phyloP scores from a whole-genome alignment of 163 green algal genomes.

The Scenedesmus sp. region DNA sequence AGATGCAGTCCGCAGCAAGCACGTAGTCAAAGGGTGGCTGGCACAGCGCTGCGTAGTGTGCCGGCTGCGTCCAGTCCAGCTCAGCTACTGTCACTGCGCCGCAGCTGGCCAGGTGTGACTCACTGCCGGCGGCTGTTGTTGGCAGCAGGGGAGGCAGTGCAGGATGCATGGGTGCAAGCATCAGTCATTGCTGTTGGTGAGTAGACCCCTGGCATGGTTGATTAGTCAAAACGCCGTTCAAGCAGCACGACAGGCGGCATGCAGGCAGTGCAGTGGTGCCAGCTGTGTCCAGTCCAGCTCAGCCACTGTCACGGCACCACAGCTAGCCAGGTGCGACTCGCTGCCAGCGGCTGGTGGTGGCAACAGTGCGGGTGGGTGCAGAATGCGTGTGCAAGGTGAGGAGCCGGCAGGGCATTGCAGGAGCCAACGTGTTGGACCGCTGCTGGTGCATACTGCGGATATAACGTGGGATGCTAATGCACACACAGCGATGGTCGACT shows the following conservation, averaged over 20 bases:
- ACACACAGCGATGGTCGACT: neutral
- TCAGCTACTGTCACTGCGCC: conserved; percentile 54
- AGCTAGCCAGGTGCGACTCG: neutral
- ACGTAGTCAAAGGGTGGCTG: conserved; percentile 85
- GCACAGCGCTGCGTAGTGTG: conserved; percentile 21
- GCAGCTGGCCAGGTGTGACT: neutral
- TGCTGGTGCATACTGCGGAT: neutral
- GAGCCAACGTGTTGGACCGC: neutral
- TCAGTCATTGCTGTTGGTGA: too few relatives aligned
- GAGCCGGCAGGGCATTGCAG: neutral
- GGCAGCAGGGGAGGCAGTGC: neutral
- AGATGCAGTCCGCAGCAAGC: conserved; percentile 93
- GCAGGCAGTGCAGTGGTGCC: too few relatives aligned
- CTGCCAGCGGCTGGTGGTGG: conserved; percentile 3
- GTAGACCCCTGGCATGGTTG: too few relatives aligned
- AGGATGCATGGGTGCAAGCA: neutral
- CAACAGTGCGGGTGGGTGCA: neutral
- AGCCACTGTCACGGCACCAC: neutral
- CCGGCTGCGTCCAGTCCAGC: conserved; percentile 66
- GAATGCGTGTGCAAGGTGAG: neutral
- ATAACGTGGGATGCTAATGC: neutral
- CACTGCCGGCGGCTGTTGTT: conserved; percentile 20
- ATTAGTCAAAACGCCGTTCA: too few relatives aligned
- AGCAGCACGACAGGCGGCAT: too few relatives aligned
- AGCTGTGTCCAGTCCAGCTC: neutral